Evolutionary conservation across 805 yeast species (phyloP).

Genomic region (Candida chauliodis): DNA sequence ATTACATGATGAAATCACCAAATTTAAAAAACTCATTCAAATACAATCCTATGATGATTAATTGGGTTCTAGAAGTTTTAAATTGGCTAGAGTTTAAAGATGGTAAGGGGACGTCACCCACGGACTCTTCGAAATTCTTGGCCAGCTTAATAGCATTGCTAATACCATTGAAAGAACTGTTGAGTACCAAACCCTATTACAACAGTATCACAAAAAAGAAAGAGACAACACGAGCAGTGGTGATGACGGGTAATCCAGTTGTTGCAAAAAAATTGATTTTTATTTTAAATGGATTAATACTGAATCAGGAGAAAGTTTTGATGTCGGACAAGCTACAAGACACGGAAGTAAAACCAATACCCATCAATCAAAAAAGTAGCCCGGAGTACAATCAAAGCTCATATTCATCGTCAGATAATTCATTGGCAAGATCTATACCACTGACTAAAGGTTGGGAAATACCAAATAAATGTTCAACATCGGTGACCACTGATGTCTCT

Average conservation of each 20-base stretch:
- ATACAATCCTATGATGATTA: constrained; percentile 36
- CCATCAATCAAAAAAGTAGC: neutral
- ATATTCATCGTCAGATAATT: constrained; percentile 19
- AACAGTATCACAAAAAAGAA: constrained; percentile 17
- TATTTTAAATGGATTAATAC: constrained; percentile 48
- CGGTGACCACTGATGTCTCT: constrained; percentile 12
- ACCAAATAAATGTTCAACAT: constrained; percentile 32
- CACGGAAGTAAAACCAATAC: neutral
- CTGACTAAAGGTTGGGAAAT: constrained; percentile 48
- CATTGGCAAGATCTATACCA: constrained; percentile 21
- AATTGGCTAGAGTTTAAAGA: constrained; percentile 58
- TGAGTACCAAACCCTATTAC: constrained; percentile 30
- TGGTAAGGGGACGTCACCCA: constrained; percentile 21
- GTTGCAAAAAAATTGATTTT: constrained; percentile 58
- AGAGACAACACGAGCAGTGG: constrained; percentile 46
- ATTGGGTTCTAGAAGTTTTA: constrained; percentile 51
- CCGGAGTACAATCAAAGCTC: neutral
- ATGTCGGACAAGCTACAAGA: neutral
- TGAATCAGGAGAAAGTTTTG: constrained; percentile 13
- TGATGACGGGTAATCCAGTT: constrained; percentile 57
- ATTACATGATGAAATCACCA: constrained; percentile 30
- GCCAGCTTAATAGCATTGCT: constrained; percentile 47
- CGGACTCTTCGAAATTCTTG: constrained; percentile 33
- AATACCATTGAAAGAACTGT: constrained; percentile 35
- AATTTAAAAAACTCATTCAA: constrained; percentile 10